Percentiles rank a stretch among this genome's conserved stretches.
These are phyloP conservation scores for Ceratonia siliqua DNA, from an alignment of 306 rosid genomes.

Conservation along the genomic window DNA sequence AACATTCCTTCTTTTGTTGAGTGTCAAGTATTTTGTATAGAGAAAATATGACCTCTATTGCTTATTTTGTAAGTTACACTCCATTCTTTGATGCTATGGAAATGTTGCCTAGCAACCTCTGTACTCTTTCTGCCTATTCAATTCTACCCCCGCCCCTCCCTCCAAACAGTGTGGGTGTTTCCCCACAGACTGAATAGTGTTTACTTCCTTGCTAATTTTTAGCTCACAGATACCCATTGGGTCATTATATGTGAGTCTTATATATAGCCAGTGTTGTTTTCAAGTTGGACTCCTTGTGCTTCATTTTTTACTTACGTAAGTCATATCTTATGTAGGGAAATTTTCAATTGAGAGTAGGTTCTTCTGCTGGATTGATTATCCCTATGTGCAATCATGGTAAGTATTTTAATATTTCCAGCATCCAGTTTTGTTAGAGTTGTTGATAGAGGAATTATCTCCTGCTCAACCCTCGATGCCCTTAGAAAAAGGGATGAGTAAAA, in stretches of 20 bases:
- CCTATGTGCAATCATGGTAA: conserved; percentile 32
- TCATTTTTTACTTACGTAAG: neutral
- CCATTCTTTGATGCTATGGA: too few relatives aligned
- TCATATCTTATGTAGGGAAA: conserved; percentile 29
- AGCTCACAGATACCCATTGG: neutral
- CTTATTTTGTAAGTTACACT: too few relatives aligned
- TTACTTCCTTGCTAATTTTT: neutral
- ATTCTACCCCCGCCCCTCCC: neutral
- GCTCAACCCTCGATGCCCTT: neutral
- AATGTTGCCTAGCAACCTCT: too few relatives aligned
- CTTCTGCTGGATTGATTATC: neutral
- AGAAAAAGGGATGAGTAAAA: conserved; percentile 2
- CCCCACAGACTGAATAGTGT: neutral
- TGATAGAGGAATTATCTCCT: conserved; percentile 1
- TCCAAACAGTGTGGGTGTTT: neutral
- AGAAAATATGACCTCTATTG: too few relatives aligned
- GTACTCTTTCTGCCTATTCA: neutral
- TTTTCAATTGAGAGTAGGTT: neutral
- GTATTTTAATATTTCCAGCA: conserved; percentile 13
- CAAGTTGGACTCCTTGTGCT: conserved; percentile 1
- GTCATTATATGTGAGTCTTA: neutral
- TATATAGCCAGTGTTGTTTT: neutral
- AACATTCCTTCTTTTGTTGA: too few relatives aligned
- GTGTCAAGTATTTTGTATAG: too few relatives aligned
- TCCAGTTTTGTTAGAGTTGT: conserved; percentile 16